Conservation (phyloP, 1,284 basidiomycete genomes). For the Cutaneotrichosporon cavernicola region DNA sequence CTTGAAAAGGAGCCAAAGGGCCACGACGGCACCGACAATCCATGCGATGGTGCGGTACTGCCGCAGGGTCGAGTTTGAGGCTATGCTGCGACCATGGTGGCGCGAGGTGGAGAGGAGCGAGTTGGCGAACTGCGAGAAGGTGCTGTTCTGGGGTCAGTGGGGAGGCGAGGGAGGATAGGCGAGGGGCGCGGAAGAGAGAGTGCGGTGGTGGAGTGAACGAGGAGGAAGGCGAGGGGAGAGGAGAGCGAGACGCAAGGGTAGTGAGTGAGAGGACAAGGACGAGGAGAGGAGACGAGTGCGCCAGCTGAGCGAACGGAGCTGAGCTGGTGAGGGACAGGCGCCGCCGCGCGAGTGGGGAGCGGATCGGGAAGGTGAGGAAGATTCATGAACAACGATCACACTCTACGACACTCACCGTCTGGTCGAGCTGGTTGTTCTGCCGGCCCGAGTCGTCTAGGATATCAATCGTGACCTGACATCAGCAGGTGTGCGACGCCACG, state of each 20-base stretch:
- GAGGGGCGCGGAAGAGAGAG: neutral
- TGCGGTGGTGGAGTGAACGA: neutral
- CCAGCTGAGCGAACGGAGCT: too few species aligned
- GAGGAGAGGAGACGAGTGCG: too few species aligned
- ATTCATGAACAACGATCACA: neutral
- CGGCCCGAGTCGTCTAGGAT: constrained; percentile 50
- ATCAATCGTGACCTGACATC: constrained; percentile 49
- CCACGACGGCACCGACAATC: constrained; percentile 42
- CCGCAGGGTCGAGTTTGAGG: constrained; percentile 40
- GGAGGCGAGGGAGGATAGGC: neutral
- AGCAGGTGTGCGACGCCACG: neutral
- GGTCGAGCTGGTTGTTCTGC: constrained; percentile 51
- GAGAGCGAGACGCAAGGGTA: too few species aligned
- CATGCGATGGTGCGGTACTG: constrained; percentile 50
- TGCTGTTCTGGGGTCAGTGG: constrained; percentile 26
- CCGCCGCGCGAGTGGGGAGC: neutral
- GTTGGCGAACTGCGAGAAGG: constrained; percentile 47
- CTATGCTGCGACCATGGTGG: constrained; percentile 47
- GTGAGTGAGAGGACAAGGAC: too few species aligned
- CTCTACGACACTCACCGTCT: constrained; percentile 35
- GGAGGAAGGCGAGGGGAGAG: neutral
- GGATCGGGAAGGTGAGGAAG: neutral
- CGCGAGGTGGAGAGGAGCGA: constrained; percentile 51
- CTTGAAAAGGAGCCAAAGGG: constrained; percentile 45
- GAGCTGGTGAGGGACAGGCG: too few species aligned